phyloP scores from a whole-genome alignment of 2,329 filamentous ascomycete genomes.

The Colletotrichum musae region DNA sequence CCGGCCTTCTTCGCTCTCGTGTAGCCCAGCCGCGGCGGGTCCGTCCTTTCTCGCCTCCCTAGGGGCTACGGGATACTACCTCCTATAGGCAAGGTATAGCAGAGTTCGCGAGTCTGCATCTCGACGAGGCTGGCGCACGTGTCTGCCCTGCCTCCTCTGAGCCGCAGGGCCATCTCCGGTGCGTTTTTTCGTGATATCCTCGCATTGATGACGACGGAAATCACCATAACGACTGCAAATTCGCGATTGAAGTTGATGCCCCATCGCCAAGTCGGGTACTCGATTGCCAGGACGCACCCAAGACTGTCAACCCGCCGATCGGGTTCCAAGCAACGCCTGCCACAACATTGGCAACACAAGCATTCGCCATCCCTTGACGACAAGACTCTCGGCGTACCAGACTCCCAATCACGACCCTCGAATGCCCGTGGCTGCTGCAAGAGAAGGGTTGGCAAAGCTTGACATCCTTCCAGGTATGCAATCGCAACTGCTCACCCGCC shows the following conservation, averaged over 20 bases:
- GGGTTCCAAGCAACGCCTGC: neutral
- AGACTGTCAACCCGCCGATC: slow-evolving; percentile 27
- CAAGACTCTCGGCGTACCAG: slow-evolving; percentile 28
- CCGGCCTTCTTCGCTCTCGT: neutral
- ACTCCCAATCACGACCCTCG: neutral
- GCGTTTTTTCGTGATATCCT: neutral
- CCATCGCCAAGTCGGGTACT: slow-evolving; percentile 26
- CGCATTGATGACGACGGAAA: neutral
- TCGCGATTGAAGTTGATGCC: slow-evolving; percentile 10
- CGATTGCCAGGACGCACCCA: slow-evolving; percentile 36
- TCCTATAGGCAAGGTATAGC: no score
- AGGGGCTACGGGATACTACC: no score
- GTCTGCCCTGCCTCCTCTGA: neutral
- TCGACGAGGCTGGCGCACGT: neutral
- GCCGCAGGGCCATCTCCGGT: neutral
- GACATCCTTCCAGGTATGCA: neutral
- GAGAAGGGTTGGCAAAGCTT: slow-evolving; percentile 28
- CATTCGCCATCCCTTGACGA: slow-evolving; percentile 10
- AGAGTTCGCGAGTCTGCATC: neutral
- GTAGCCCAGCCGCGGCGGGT: neutral
- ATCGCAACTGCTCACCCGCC: neutral
- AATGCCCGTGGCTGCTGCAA: slow-evolving; percentile 16
- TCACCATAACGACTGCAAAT: neutral
- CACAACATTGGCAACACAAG: slow-evolving; percentile 24
- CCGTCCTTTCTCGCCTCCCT: no score